Conservation (phyloP, 2,329 filamentous ascomycete genomes). For the Pestalotiopsis sp. region DNA sequence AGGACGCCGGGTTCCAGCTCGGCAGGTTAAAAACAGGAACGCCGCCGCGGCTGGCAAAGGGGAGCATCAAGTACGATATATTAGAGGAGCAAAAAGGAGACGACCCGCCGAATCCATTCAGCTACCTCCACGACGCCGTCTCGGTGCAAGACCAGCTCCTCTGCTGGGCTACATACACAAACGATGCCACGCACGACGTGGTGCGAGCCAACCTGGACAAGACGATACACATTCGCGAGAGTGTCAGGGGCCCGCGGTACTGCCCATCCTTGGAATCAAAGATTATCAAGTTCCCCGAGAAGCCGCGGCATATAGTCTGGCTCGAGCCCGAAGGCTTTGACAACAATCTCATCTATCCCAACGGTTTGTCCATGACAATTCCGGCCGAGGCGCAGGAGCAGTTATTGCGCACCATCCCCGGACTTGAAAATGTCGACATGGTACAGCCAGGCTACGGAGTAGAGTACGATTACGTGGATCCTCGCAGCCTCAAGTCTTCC, state of each 20-base stretch:
- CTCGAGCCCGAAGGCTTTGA: slow-evolving; percentile 95
- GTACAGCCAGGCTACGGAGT: slow-evolving; percentile 95
- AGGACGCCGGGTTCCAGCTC: slow-evolving; percentile 83
- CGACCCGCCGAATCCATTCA: slow-evolving; percentile 84
- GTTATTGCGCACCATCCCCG: slow-evolving; percentile 82
- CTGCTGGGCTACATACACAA: slow-evolving; percentile 89
- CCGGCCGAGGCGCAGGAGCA: slow-evolving; percentile 83
- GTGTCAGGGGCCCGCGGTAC: slow-evolving; percentile 90
- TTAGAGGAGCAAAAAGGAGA: slow-evolving; percentile 80
- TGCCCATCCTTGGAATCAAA: slow-evolving; percentile 96
- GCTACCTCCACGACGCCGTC: slow-evolving; percentile 80
- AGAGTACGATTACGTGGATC: slow-evolving; percentile 98
- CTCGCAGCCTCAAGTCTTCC: slow-evolving; percentile 80
- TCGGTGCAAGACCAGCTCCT: slow-evolving; percentile 77
- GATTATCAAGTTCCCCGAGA: slow-evolving; percentile 82
- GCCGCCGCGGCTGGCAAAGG: slow-evolving; percentile 79
- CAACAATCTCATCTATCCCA: slow-evolving; percentile 88
- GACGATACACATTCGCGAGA: slow-evolving; percentile 93
- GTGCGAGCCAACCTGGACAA: slow-evolving; percentile 90
- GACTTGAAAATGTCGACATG: slow-evolving; percentile 87
- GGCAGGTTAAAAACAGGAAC: slow-evolving; percentile 95
- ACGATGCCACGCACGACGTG: slow-evolving; percentile 76
- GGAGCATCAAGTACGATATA: slow-evolving; percentile 75
- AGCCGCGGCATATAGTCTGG: slow-evolving; percentile 86
- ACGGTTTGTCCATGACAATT: slow-evolving; percentile 96